Evolutionary conservation across 2,329 filamentous ascomycete species (phyloP).

Genomic region (Sporothrix curviconia): DNA sequence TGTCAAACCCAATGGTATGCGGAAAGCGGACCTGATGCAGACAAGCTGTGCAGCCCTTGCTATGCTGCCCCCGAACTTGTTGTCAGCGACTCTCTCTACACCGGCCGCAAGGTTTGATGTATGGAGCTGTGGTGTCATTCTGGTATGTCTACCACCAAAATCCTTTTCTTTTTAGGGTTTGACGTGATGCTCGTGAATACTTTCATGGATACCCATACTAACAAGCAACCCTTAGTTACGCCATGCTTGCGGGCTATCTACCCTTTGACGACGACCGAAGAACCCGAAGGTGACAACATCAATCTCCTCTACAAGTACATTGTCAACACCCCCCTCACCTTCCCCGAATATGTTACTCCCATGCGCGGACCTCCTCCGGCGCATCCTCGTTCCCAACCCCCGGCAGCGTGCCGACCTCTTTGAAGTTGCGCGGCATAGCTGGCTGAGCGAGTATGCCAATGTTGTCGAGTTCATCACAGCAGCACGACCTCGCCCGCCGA

Average conservation of each 20-base stretch:
- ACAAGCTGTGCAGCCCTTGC: conserved; percentile 95
- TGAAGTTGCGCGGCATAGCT: conserved; percentile 95
- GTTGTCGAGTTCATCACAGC: conserved; percentile 94
- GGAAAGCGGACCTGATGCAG: conserved; percentile 94
- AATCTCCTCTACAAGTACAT: conserved; percentile 99
- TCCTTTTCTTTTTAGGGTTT: not conserved
- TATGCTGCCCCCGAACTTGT: conserved; percentile 96
- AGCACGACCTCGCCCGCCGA: conserved; percentile 82
- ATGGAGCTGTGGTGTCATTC: conserved; percentile 97
- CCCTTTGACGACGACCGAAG: conserved; percentile 98
- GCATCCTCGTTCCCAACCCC: conserved; percentile 92
- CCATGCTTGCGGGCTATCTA: conserved; percentile 95
- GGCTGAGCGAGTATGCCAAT: conserved; percentile 95
- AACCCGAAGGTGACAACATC: conserved; percentile 98
- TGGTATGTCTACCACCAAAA: conserved; percentile 54
- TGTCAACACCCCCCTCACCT: conserved; percentile 90
- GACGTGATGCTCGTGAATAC: too few species aligned
- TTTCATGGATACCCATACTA: too few species aligned
- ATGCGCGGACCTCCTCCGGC: conserved; percentile 87
- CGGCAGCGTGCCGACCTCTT: conserved; percentile 92
- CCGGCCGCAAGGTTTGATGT: conserved; percentile 96
- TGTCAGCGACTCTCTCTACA: conserved; percentile 95
- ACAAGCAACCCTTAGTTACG: conserved; percentile 60
- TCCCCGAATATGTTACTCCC: conserved; percentile 98
- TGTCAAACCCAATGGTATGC: conserved; percentile 63